Percentiles rank a stretch among this genome's conserved stretches.
Evolutionary conservation across 148 eudicot species (phyloP).

Genomic region (Fagopyrum homotropicum): DNA sequence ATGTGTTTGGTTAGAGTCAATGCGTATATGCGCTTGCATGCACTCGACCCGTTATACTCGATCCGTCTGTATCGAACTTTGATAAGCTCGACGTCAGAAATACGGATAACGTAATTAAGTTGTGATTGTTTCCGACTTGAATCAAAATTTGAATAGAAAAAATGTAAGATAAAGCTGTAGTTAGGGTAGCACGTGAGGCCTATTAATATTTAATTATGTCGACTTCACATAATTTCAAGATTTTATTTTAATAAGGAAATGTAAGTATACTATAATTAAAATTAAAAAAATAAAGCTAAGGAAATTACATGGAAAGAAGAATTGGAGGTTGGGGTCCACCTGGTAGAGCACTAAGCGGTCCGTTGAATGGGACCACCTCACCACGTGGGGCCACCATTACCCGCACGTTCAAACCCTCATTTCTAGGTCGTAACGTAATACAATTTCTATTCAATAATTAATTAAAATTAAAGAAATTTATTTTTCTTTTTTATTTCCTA

Average conservation of each 20-base stretch:
- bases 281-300: neutral
- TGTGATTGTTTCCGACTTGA: neutral
- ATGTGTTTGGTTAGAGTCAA: too few species aligned
- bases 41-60: too few species aligned
- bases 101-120: too few species aligned
- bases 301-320: neutral
- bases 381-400: slow-evolving; percentile 35
- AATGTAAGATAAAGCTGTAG: neutral
- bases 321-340: neutral
- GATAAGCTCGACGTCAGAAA: too few species aligned
- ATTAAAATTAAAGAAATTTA: neutral
- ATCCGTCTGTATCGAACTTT: too few species aligned
- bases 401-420: slow-evolving; percentile 32
- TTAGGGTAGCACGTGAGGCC: slow-evolving; percentile 8
- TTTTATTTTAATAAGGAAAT: neutral
- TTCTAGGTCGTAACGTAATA: slow-evolving; percentile 19
- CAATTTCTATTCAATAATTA: neutral
- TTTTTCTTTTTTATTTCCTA: too few species aligned
- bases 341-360: neutral
- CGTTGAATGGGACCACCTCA: neutral
- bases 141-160: neutral
- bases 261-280: neutral
- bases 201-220: neutral
- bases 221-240: slow-evolving; percentile 4
- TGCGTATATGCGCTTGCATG: too few species aligned